Evolutionary conservation across 1,284 basidiomycete species (phyloP).

Genomic region (Ceratobasidium sp.): DNA sequence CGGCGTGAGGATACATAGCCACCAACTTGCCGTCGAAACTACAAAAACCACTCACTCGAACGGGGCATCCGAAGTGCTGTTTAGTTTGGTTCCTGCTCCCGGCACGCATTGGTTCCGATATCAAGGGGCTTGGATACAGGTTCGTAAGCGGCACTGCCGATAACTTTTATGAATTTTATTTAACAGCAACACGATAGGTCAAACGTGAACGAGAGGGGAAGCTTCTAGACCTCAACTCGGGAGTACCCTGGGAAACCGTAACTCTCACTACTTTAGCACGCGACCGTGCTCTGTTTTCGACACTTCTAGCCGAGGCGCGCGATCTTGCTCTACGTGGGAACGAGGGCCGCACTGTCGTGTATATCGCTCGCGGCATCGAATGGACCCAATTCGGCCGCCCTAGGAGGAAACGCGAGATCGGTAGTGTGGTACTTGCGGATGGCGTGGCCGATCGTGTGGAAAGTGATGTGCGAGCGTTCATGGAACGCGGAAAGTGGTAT

Average conservation of each 20-base stretch:
- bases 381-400: constrained; percentile 98
- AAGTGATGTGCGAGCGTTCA: constrained; percentile 84
- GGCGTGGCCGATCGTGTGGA: constrained; percentile 86
- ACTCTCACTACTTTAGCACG: constrained; percentile 93
- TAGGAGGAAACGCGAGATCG: constrained; percentile 85
- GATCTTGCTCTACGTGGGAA: constrained; percentile 88
- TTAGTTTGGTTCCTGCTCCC: constrained; percentile 95
- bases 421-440: constrained; percentile 90
- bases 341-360: constrained; percentile 95
- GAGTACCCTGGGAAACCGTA: constrained; percentile 97
- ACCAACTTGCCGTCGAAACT: constrained; percentile 97
- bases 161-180: constrained; percentile 20
- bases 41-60: constrained; percentile 88
- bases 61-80: constrained; percentile 87
- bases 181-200: constrained; percentile 8
- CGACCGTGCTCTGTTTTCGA: constrained; percentile 85
- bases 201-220: constrained; percentile 91
- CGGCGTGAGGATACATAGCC: constrained; percentile 77
- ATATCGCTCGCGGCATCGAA: constrained; percentile 96
- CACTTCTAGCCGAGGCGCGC: constrained; percentile 88
- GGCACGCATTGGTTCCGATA: constrained; percentile 96
- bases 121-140: constrained; percentile 94
- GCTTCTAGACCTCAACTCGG: constrained; percentile 91
- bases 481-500: constrained; percentile 92
- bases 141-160: constrained; percentile 56